These are phyloP conservation scores for Ophiostoma novo-ulmi DNA, from an alignment of 2,329 filamentous ascomycete genomes.

Conservation along the genomic window DNA sequence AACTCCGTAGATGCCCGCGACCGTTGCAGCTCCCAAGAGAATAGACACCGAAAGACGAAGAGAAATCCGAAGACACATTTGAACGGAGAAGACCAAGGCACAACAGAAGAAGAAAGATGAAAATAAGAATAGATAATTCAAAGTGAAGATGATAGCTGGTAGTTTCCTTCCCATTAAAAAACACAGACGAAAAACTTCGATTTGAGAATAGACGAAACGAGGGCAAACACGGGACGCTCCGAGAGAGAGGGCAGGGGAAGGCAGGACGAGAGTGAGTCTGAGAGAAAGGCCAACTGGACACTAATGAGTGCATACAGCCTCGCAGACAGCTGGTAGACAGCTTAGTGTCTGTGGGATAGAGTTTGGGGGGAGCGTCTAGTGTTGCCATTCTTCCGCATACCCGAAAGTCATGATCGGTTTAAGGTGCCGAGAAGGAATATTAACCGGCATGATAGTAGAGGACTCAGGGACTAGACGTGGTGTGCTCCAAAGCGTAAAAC, in stretches of 20 bases:
- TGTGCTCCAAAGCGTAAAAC: not conserved
- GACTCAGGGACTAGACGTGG: not conserved
- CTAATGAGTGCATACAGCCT: not conserved
- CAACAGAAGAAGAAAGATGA: not conserved
- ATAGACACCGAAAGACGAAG: not conserved
- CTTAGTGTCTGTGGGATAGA: not conserved
- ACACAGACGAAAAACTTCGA: not conserved
- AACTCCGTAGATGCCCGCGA: not conserved
- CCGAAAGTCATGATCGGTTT: not conserved
- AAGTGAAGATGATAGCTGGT: not conserved
- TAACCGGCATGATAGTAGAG: not conserved
- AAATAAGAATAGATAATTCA: not conserved
- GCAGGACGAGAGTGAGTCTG: not conserved
- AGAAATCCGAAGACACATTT: not conserved
- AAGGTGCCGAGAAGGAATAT: not conserved
- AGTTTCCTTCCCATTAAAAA: constrained; percentile 1
- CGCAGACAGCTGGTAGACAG: not conserved
- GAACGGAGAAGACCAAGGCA: not conserved
- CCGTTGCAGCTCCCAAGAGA: not conserved
- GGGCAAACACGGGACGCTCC: not conserved
- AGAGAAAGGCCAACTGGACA: not conserved
- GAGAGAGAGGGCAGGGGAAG: not conserved
- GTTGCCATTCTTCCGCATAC: not conserved
- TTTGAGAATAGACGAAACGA: constrained; percentile 2
- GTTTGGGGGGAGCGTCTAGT: not conserved